Conservation (phyloP, 345 rosid species). For the Gossypium rotundifolium region DNA sequence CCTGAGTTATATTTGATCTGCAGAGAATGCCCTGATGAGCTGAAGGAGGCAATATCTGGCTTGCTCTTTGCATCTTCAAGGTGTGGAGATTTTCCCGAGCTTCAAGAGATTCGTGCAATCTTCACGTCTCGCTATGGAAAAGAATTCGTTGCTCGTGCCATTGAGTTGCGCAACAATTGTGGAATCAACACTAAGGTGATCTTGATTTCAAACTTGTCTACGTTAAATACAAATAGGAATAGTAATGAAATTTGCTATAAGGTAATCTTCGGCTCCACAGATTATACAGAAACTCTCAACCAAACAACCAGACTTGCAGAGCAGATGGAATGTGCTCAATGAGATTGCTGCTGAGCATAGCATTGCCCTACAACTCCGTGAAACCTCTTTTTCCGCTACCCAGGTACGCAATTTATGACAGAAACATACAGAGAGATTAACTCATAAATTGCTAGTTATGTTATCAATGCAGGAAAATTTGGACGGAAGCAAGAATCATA, state of each 20-base stretch:
- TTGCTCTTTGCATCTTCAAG: slow-evolving; percentile 30
- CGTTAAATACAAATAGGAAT: no score
- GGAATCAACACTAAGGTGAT: slow-evolving; percentile 36
- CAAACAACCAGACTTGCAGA: slow-evolving; percentile 45
- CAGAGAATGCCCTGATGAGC: slow-evolving; percentile 75
- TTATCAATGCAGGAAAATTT: slow-evolving; percentile 26
- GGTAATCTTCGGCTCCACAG: slow-evolving; percentile 20
- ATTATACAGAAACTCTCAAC: slow-evolving; percentile 60
- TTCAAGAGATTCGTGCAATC: slow-evolving; percentile 67
- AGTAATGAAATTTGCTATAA: not conserved
- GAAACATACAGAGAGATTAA: not conserved
- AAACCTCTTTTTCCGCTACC: slow-evolving; percentile 17
- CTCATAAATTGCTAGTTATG: slow-evolving; percentile 6
- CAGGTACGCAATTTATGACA: slow-evolving; percentile 30
- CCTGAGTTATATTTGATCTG: not conserved
- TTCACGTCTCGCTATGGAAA: slow-evolving; percentile 67
- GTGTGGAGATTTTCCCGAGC: slow-evolving; percentile 89
- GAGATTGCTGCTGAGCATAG: slow-evolving; percentile 66
- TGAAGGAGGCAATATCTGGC: slow-evolving; percentile 66
- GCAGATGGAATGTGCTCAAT: slow-evolving; percentile 47
- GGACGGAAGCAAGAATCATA: slow-evolving; percentile 8
- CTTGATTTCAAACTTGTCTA: not conserved
- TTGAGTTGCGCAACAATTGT: slow-evolving; percentile 52
- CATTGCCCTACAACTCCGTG: slow-evolving; percentile 49
- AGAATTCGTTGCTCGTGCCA: slow-evolving; percentile 65